Evolutionary conservation across 164 flowering plant genomes (phyloP), one percentile per base, ranked within the genome.

Genomic region (Dillenia suffruticosa): DNA sequence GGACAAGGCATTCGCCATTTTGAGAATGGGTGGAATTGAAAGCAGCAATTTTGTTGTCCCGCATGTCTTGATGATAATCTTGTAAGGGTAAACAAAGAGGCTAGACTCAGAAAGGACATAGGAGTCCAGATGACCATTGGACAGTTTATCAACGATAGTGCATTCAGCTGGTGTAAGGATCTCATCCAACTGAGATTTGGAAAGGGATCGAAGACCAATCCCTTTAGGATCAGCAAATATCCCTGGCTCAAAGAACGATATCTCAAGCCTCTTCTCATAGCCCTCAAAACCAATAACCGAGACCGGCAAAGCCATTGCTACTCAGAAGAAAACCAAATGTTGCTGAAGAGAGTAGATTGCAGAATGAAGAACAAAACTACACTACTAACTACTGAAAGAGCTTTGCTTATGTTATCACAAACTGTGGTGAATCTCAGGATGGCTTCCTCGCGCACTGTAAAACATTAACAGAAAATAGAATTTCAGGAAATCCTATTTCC

Each of bases 251-350:
- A 62, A 78, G 68, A 91, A 91, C 0, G 82, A 71, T 11, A 91
- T 69, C 76, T 91, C 97, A 4, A 91, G 96, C 74, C 97, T 76
- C 74, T 91, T 91, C 56, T 91, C 97, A 44, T 68, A 91, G 56
- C 97, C 97, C 78, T 91, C 97, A 55, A 91, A 91, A 11, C 97
- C 97, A 59, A 89, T 91, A 10, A 94, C 83, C 64, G 97, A 87
- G 40, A 46, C 56, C 1, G 79, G 66, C 40, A 73, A 56, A 49
- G 77, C 84, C 88, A 82, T 87, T 49, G 67, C 63, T 53, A 24
- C 62, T 70, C 44, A 59, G 55, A 48, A 57, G 54, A 59, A 54
- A 22, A 2, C 45, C 60, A 56, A 7, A 46, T 26, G 16, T 26
- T 46, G 12, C 52, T 55, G 53, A 22, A 40, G 52, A 46, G 26